phyloP scores from a whole-genome alignment of 768 basidiomycete genomes.

The Mrakia gelida region DNA sequence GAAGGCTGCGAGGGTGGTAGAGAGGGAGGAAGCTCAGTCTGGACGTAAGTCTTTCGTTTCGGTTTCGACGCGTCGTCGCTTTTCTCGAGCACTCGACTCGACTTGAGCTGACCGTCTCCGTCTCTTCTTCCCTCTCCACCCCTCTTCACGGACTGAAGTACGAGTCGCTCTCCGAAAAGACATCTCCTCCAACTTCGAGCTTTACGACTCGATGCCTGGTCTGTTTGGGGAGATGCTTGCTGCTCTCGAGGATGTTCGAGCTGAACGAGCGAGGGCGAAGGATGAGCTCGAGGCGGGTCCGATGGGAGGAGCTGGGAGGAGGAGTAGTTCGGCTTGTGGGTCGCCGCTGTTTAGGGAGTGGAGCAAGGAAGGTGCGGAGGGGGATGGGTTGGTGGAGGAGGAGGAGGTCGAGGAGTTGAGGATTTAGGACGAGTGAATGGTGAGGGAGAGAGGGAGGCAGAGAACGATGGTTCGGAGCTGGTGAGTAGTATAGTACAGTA shows the following conservation, averaged over 20 bases:
- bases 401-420: not conserved
- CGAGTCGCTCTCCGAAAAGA: not conserved
- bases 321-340: not conserved
- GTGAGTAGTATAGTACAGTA: no score
- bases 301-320: not conserved
- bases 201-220: not conserved
- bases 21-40: not conserved
- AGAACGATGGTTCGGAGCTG: no score
- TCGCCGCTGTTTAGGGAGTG: constrained; percentile 1
- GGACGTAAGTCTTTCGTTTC: not conserved
- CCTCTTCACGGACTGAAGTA: not conserved
- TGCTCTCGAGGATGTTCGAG: not conserved
- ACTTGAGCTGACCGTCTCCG: not conserved
- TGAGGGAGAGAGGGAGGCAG: not conserved
- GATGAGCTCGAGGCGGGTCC: not conserved
- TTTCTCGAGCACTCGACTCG: not conserved
- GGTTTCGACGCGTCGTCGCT: not conserved
- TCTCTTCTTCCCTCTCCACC: not conserved
- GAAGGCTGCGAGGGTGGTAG: not conserved
- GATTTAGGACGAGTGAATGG: not conserved
- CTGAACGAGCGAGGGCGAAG: not conserved
- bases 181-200: not conserved
- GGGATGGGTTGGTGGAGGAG: no score
- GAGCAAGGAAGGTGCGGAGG: not conserved
- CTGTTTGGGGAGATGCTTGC: not conserved